Evolutionary conservation across 495 filamentous ascomycete genomes (phyloP), one percentile per base, ranked within the genome.

Genomic region (Chaetomium tenue): DNA sequence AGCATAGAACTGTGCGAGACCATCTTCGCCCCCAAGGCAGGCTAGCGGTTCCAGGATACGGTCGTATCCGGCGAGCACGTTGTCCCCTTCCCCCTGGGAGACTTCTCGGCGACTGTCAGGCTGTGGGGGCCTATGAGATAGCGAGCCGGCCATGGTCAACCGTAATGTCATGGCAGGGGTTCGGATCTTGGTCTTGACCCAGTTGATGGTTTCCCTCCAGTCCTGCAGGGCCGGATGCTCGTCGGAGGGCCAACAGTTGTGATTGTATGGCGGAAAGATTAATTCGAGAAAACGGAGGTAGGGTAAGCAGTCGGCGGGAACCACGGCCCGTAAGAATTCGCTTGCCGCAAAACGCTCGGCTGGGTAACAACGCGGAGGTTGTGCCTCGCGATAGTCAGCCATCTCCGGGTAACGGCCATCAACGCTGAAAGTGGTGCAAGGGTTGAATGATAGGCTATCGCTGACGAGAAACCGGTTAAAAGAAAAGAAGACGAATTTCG

Each of bases 31-130:
- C 20, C 33, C 33, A 13, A 58, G 55, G n/a, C 55, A 28, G 28
- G 55, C 55, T 23, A 58, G 15, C 22, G 55, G 39, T 18, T 28
- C 26, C 18, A 58, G 20, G 55, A 46, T 58, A 16, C 55, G 55
- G 55, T 28, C 22, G 55, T 46, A 58, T 40, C 55, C 55, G 55
- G 55, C 55, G 23, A 58, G 37, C 55, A 58, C 55, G 9, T 46
- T 1, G 23, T 28, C 13, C 55, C 55, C 55, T 15, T 58, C 39
- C 55, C 22, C 55, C 55, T n/a, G 39, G 22, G 37, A 25, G 22
- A 58, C 8, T 28, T 28, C 37, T 16, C 28, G 0, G n/a, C 55
- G 55, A 18, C 3, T 4, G 55, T 58, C 55, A 2, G 55, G 55
- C 5, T 8, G 22, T 2, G 15, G 7, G 0, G 55, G 55, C 12